phyloP scores from a whole-genome alignment of 1,139 yeast genomes.

The Hanseniaspora uvarum region DNA sequence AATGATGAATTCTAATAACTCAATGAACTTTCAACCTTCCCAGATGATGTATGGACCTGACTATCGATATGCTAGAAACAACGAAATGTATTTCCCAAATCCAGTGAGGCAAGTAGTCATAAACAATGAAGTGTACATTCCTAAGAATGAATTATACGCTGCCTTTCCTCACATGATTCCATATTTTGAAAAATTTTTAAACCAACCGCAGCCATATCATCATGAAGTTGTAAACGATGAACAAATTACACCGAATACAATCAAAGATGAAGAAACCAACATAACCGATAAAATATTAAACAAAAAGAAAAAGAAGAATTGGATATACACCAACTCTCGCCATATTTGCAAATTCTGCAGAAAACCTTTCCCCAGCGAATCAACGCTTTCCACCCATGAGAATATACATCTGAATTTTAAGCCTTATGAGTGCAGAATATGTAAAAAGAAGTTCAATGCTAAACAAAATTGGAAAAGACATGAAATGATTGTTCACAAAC shows the following conservation, averaged over 20 bases:
- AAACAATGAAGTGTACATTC: background rate
- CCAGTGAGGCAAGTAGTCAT: background rate
- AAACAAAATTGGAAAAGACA: constrained; percentile 10
- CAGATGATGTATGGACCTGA: background rate
- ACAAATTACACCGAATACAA: no score
- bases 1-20: background rate
- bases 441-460: constrained; percentile 6
- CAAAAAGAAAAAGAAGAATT: background rate
- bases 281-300: background rate
- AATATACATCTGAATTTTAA: constrained; percentile 4
- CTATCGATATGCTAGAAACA: no score
- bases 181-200: background rate
- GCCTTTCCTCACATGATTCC: background rate
- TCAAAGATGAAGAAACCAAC: no score
- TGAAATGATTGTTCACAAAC: background rate
- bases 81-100: background rate
- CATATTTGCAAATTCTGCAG: background rate
- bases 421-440: constrained; percentile 3
- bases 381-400: background rate
- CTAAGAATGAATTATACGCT: background rate
- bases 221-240: no score
- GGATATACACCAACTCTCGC: background rate
- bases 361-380: background rate
- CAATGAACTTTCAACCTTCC: background rate
- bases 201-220: background rate